Evolutionary conservation across 2,329 filamentous ascomycete genomes (phyloP).

Genomic region (Ascochyta viciae-villosae): DNA sequence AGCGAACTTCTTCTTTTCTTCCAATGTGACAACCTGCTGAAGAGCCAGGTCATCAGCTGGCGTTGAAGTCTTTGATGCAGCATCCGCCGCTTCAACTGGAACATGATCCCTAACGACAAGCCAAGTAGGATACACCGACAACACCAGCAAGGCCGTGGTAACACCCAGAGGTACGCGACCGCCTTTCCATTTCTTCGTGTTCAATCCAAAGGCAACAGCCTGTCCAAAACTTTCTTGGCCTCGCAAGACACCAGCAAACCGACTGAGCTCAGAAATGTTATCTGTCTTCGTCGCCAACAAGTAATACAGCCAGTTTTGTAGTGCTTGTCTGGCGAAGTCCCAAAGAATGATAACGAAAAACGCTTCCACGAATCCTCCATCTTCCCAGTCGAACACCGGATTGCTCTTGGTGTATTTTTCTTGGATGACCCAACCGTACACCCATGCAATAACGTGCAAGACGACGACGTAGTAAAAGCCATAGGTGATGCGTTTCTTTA

Average conservation of each 20-base stretch:
- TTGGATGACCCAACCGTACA: slow-evolving; percentile 62
- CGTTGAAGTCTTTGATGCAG: background rate
- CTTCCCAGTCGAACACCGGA: slow-evolving; percentile 52
- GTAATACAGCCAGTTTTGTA: slow-evolving; percentile 66
- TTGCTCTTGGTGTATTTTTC: slow-evolving; percentile 57
- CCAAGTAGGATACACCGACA: slow-evolving; percentile 41
- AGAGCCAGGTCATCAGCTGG: background rate
- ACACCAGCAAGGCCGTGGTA: slow-evolving; percentile 43
- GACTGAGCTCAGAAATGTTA: slow-evolving; percentile 60
- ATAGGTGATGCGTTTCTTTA: slow-evolving; percentile 53
- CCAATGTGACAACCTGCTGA: slow-evolving; percentile 10
- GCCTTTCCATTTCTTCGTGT: slow-evolving; percentile 53
- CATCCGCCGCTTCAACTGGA: slow-evolving; percentile 31
- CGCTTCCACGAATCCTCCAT: slow-evolving; percentile 54
- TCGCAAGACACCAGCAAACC: slow-evolving; percentile 53
- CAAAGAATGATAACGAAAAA: slow-evolving; percentile 59
- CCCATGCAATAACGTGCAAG: slow-evolving; percentile 58
- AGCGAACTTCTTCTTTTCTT: slow-evolving; percentile 22
- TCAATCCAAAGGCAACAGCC: slow-evolving; percentile 54
- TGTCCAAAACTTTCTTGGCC: slow-evolving; percentile 57
- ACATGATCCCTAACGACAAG: slow-evolving; percentile 39
- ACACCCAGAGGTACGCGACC: slow-evolving; percentile 53
- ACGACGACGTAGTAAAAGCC: slow-evolving; percentile 57
- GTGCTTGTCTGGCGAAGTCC: slow-evolving; percentile 59
- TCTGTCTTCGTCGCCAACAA: slow-evolving; percentile 63